Evolutionary conservation across 192 early-diverging fungal genomes (phyloP).

Genomic region (Gamsiella multidivaricata): DNA sequence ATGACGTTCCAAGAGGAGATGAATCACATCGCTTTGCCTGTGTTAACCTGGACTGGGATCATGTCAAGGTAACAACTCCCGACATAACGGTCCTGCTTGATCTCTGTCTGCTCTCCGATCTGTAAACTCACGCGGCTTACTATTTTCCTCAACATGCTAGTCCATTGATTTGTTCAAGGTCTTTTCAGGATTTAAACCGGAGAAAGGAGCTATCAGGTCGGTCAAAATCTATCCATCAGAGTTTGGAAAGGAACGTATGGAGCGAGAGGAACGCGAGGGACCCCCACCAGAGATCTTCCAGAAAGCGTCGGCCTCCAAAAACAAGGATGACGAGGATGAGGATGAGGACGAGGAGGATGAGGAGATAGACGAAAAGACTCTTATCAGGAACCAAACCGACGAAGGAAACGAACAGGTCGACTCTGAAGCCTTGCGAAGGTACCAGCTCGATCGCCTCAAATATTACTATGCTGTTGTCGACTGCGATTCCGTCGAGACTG

Average conservation of each 20-base stretch:
- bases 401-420: constrained; percentile 85
- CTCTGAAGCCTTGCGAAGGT: constrained; percentile 82
- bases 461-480: constrained; percentile 97
- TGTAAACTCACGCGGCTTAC: not conserved
- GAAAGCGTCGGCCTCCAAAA: constrained; percentile 22
- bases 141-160: too few species aligned
- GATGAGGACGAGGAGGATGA: constrained; percentile 49
- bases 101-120: not conserved
- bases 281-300: constrained; percentile 82
- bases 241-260: constrained; percentile 85
- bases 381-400: constrained; percentile 61
- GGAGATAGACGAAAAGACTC: constrained; percentile 56
- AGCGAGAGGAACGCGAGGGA: constrained; percentile 75
- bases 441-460: constrained; percentile 89
- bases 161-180: constrained; percentile 87
- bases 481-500: constrained; percentile 87
- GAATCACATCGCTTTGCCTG: constrained; percentile 83
- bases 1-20: constrained; percentile 65
- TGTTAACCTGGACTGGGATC: constrained; percentile 96
- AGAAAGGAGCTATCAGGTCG: constrained; percentile 72
- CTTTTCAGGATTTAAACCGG: constrained; percentile 86
- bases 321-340: constrained; percentile 16
- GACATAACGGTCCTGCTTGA: not conserved
- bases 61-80: constrained; percentile 71
- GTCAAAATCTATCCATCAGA: constrained; percentile 91